Base-by-base conservation (phyloP, 2,329 filamentous ascomycete genomes). In the Teratosphaeria pseudoeucalypti region DNA sequence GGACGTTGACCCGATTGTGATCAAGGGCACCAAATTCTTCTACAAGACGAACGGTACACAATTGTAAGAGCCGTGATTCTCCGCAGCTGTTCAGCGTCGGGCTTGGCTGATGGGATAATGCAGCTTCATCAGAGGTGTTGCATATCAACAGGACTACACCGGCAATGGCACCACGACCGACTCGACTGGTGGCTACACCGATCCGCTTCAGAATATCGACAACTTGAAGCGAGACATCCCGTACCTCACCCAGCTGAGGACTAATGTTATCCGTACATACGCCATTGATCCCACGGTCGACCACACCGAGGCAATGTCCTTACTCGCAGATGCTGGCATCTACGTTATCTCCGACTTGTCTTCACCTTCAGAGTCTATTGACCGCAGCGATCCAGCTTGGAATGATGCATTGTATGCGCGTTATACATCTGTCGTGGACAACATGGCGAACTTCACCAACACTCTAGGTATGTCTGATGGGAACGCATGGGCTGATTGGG, bases 181-280 rank as follows among this genome's bases (percentile, higher is more conserved):
- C 58, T 57, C 61, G 23, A 52, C 53, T 43, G 79, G 77, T 43
- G 74, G 73, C 58, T 97, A 92, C 79, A 82, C 80, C 64, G 94
- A 99, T 72, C 92, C 94, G 60, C 84, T 99, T 32, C 29, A 32
- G 29, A 49, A 82, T 90, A 66, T 77, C 60, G 76, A 78, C 37
- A 75, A 77, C 66, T 97, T 94, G 82, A 82, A 83, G 74, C 89
- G 92, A 68, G 94, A 99, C 73, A 83, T 99, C 55, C 90, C 90
- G 54, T 84, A 89, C 68, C 81, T 99, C 66, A 74, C 82, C 72
- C 79, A 90, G 74, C 83, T 96, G 62, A 81, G 85, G 64, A 96
- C 91, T 76, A 99, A 99, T 79, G 85, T 86, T 68, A 92, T 99
- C 75, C 92, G 94, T 75, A 92, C 94, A 59, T 99, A 99, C 75